Base-by-base conservation (phyloP, 2,329 filamentous ascomycete genomes). In the Thielaviopsis punctulata region DNA sequence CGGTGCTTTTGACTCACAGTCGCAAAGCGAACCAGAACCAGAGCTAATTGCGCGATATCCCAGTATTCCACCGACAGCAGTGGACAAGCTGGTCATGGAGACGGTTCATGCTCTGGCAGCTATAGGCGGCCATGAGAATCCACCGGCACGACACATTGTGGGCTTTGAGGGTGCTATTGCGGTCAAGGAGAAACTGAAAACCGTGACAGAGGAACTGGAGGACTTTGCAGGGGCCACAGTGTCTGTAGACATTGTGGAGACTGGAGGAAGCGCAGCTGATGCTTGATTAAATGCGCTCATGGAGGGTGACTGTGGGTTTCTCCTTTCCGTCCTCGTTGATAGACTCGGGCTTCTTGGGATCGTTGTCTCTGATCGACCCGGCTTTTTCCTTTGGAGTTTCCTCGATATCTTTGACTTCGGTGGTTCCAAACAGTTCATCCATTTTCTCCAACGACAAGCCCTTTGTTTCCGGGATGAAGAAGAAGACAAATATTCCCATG, bases 111-210 rank as follows among this genome's bases (percentile, higher is more conserved):
- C 90, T 1, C 73, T 98, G 45, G 86, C 84, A 13, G 87, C 89
- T 0, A 95, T 96, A 59, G 92, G 88, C 0, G 92, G 90, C 0
- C 89, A 95, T 63, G 89, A 95, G 63, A 96, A 96, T 64, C 92
- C 92, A 1, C 92, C 92, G 0, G 86, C 88, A 1, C 74, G 92
- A 27, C 90, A 96, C 63, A 95, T 96, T 60, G 89, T 96, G 2
- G 90, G 92, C 0, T 79, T 84, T 52, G 92, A 96, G 65, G 90
- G 86, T 0, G 84, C 90, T 12, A 75, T 79, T 5, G 85, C 85
- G 41, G 90, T 96, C 39, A 93, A 90, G 64, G 92, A 96, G 68
- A 96, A 96, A 68, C 70, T 98, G 52, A 95, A 93, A 69, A 95
- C 88, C 1, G 86, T 95, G 2, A 94, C 87, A 57, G 89, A 96